Evolutionary conservation across 2,329 filamentous ascomycete genomes (phyloP).

Genomic region (Aspergillus melleus): DNA sequence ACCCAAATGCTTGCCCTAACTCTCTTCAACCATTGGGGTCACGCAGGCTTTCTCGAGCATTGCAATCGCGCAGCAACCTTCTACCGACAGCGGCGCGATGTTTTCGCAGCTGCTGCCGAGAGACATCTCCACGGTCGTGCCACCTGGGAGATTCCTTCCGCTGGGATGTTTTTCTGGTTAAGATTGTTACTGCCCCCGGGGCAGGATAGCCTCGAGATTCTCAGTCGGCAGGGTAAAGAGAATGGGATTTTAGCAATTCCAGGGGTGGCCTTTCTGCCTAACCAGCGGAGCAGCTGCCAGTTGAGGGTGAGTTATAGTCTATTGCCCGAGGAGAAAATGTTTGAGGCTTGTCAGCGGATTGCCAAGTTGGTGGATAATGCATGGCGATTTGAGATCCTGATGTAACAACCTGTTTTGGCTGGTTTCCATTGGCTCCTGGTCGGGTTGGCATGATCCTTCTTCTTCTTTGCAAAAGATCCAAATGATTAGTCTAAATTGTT

Average conservation of each 20-base stretch:
- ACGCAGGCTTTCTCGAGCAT: neutral
- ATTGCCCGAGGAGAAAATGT: constrained; percentile 2
- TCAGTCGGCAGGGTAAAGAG: neutral
- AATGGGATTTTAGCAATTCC: neutral
- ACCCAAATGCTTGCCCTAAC: constrained; percentile 3
- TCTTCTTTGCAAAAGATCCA: too few species aligned
- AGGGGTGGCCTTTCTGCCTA: constrained; percentile 1
- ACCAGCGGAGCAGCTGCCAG: neutral
- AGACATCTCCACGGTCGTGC: neutral
- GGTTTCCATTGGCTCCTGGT: neutral
- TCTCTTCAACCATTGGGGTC: neutral
- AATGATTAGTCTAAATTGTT: too few species aligned
- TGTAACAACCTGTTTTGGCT: neutral
- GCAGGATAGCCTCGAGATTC: neutral
- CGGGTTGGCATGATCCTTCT: too few species aligned
- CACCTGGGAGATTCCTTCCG: constrained; percentile 4
- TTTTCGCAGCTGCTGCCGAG: constrained; percentile 6
- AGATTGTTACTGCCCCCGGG: neutral
- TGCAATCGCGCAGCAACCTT: neutral
- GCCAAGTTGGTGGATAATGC: constrained; percentile 1
- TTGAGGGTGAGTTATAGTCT: constrained; percentile 8
- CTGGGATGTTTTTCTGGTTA: constrained; percentile 10
- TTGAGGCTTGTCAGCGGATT: constrained; percentile 1
- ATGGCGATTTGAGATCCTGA: neutral
- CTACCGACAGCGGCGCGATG: constrained; percentile 2